Conservation (phyloP, 2,329 filamentous ascomycete species). For the Geoglossum cookeanum region DNA sequence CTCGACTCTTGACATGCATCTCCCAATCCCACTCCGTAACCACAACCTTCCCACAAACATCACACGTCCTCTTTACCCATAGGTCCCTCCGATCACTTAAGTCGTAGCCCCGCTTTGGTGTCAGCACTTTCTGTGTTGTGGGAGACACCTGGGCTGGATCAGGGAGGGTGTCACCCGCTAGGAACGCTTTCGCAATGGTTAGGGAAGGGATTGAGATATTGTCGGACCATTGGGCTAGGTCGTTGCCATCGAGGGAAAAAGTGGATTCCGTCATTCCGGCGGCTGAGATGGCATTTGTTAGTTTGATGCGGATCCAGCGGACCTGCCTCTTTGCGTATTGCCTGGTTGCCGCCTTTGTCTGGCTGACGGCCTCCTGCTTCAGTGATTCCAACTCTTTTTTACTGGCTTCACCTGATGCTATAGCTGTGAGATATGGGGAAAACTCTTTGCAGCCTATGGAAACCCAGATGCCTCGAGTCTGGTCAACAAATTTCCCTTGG, state of each 20-base stretch:
- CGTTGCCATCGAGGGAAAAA: slow-evolving; percentile 66
- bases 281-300: slow-evolving; percentile 47
- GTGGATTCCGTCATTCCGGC: slow-evolving; percentile 36
- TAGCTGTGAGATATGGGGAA: slow-evolving; percentile 40
- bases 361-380: slow-evolving; percentile 42
- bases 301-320: slow-evolving; percentile 71
- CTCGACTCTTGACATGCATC: slow-evolving; percentile 33
- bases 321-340: slow-evolving; percentile 76
- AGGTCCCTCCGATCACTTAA: slow-evolving; percentile 23
- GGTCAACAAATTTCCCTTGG: slow-evolving; percentile 40
- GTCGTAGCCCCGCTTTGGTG: slow-evolving; percentile 33
- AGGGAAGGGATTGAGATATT: slow-evolving; percentile 48
- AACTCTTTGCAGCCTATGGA: slow-evolving; percentile 95
- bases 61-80: slow-evolving; percentile 42
- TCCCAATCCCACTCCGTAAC: slow-evolving; percentile 38
- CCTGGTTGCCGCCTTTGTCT: slow-evolving; percentile 64
- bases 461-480: slow-evolving; percentile 77
- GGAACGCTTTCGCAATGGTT: slow-evolving; percentile 41
- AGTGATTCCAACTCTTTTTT: slow-evolving; percentile 32
- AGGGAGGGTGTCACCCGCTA: slow-evolving; percentile 36
- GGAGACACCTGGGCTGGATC: slow-evolving; percentile 33
- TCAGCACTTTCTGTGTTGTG: slow-evolving; percentile 36
- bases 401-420: slow-evolving; percentile 16
- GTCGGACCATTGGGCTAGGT: slow-evolving; percentile 39
- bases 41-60: slow-evolving; percentile 42